Base-by-base conservation (phyloP, 1,284 basidiomycete species). In the Austropuccinia psidii region DNA sequence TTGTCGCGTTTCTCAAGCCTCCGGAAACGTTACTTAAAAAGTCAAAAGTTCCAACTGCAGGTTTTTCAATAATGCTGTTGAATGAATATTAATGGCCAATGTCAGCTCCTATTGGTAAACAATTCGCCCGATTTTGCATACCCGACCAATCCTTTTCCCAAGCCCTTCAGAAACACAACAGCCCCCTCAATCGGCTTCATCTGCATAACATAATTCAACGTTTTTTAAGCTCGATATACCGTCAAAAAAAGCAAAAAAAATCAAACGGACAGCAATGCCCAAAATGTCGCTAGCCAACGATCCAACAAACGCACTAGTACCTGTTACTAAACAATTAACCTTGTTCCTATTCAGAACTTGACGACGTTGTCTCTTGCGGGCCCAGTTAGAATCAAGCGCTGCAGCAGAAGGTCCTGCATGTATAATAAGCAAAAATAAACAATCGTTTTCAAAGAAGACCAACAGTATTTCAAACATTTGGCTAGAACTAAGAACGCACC, bases 171-270 rank as follows among this genome's bases (percentile, higher is more conserved):
- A 83, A 99, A 99, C 4, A 96, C 96, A 41, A 91, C 84, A 0
- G 96, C 96, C 4, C 96, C 96, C 81, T 98, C 94, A 57, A 98
- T 87, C 0, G 96, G 96, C 79, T 97, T 95, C 82, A 91, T 88
- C 88, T 90, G 77, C n/a, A n/a, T n/a, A 61, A 49, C 65, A 33
- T 68, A 31, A 35, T 50, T 21, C 64, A 77, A 62, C 76, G 27
- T 52, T 9, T 54, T 39, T 43, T 41, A n/a, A 9, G 11, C 17
- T 11, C 21, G 33, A n/a, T n/a, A n/a, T n/a, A n/a, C n/a, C n/a
- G n/a, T n/a, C n/a, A n/a, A n/a, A n/a, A n/a, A n/a, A 27, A 47
- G 47, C 55, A 78, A 39, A 45, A 17, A 21, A 19, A 35, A 2
- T 3, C 2, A 29, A 1, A 79, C 88, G 79, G 79, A 96, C 91